These are phyloP conservation scores for Talaromyces proteolyticus DNA, from an alignment of 495 filamentous ascomycete genomes.

Conservation along the genomic window DNA sequence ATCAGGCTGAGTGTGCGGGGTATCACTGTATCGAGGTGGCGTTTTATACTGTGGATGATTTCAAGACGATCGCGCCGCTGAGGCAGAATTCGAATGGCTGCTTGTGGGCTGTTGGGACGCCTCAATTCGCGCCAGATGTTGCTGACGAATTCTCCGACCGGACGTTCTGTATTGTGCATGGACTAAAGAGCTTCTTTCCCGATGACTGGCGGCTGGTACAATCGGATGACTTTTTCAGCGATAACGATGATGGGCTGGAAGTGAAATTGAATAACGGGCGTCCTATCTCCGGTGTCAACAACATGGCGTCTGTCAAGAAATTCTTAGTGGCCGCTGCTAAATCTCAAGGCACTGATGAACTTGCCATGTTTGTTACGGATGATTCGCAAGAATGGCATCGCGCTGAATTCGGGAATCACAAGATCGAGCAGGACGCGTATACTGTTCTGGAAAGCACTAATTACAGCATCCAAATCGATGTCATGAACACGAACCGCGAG, in stretches of 20 bases:
- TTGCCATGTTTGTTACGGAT: slow-evolving; percentile 78
- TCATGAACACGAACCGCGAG: slow-evolving; percentile 58
- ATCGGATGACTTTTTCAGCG: slow-evolving; percentile 71
- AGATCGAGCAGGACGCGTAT: slow-evolving; percentile 79
- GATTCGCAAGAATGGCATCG: slow-evolving; percentile 83
- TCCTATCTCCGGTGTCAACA: slow-evolving; percentile 67
- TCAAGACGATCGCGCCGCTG: slow-evolving; percentile 58
- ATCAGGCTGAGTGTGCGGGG: slow-evolving; percentile 55
- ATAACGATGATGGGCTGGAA: slow-evolving; percentile 51
- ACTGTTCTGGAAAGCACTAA: slow-evolving; percentile 92
- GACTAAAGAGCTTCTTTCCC: slow-evolving; percentile 50
- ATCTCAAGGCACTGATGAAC: slow-evolving; percentile 74
- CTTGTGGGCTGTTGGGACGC: slow-evolving; percentile 73
- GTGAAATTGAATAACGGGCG: slow-evolving; percentile 67
- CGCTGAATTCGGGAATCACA: slow-evolving; percentile 81
- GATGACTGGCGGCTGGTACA: slow-evolving; percentile 69
- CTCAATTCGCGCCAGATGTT: slow-evolving; percentile 55
- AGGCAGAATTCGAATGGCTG: slow-evolving; percentile 63
- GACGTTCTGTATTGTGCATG: slow-evolving; percentile 73
- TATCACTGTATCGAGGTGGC: slow-evolving; percentile 38
- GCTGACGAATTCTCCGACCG: slow-evolving; percentile 55
- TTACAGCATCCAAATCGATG: slow-evolving; percentile 95
- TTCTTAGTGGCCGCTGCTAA: slow-evolving; percentile 79
- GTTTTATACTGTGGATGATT: slow-evolving; percentile 81
- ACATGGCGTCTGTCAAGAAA: slow-evolving; percentile 72